Evolutionary conservation across 768 basidiomycete species (phyloP).

Genomic region (Kwoniella bestiolae): DNA sequence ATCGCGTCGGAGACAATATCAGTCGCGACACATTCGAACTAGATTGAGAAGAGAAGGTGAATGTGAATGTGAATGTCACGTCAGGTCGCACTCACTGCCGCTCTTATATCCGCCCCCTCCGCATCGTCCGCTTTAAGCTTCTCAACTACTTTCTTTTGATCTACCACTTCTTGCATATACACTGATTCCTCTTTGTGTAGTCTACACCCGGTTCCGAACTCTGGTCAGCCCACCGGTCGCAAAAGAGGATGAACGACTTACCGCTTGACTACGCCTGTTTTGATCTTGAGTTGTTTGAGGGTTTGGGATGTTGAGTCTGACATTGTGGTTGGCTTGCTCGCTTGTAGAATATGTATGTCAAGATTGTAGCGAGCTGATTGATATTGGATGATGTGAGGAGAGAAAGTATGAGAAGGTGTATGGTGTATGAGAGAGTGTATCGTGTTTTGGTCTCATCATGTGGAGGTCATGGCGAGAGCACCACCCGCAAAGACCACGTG

Average conservation of each 20-base stretch:
- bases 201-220: no score
- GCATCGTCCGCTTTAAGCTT: conserved; percentile 41
- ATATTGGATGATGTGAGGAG: no score
- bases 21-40: no score
- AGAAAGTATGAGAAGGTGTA: no score
- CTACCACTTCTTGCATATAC: conserved; percentile 38
- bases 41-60: no score
- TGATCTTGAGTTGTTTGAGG: conserved; percentile 45
- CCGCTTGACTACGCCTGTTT: conserved; percentile 52
- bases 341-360: background rate
- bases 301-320: conserved; percentile 40
- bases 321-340: conserved; percentile 26
- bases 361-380: background rate
- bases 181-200: conserved; percentile 44
- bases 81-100: conserved; percentile 39
- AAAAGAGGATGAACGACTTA: no score
- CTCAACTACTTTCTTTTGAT: conserved; percentile 30
- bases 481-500: no score
- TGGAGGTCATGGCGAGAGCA: no score
- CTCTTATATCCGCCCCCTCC: conserved; percentile 51
- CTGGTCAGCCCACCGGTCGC: no score
- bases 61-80: background rate
- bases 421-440: no score
- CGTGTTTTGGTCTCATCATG: no score
- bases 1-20: background rate